phyloP scores from a whole-genome alignment of 768 basidiomycete species.

The Leccinum subgranulosum region DNA sequence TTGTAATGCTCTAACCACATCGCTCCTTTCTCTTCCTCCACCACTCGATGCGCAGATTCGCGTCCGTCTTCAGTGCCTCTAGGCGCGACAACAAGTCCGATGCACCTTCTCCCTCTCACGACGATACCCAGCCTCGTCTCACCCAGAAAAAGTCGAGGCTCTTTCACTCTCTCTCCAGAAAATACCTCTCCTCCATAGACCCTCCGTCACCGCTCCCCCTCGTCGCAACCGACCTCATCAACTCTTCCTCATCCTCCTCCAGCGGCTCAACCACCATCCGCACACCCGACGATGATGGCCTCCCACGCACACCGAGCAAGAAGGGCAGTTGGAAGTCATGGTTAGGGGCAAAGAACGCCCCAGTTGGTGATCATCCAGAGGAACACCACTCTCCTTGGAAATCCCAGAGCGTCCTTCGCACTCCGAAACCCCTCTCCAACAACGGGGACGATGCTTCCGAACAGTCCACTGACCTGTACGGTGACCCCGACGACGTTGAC shows the following conservation, averaged over 20 bases:
- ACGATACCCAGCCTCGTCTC: conserved; percentile 13
- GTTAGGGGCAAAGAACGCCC: conserved; percentile 41
- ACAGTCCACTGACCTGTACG: conserved; percentile 37
- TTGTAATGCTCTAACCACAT: conserved; percentile 34
- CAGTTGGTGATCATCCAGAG: conserved; percentile 27
- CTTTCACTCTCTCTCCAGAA: conserved; percentile 30
- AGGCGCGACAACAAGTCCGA: conserved; percentile 33
- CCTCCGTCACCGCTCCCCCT: conserved; percentile 20
- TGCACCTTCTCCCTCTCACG: conserved; percentile 15
- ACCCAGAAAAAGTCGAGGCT: conserved; percentile 22
- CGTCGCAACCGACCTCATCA: conserved; percentile 33
- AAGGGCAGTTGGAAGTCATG: conserved; percentile 58
- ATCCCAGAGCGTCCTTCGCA: conserved; percentile 17
- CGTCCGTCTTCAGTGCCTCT: conserved; percentile 52
- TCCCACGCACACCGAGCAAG: conserved; percentile 32
- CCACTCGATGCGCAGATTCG: conserved; percentile 59
- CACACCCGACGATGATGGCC: conserved; percentile 58
- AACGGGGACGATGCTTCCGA: conserved; percentile 36
- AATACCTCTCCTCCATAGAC: conserved; percentile 15
- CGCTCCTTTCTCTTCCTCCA: conserved; percentile 22
- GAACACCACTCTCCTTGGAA: conserved; percentile 31
- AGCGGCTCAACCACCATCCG: conserved; percentile 51
- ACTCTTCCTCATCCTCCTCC: conserved; percentile 61
- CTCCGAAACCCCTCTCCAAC: conserved; percentile 21
- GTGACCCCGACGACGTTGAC: conserved; percentile 16